These are phyloP conservation scores for Linum tenue DNA, from an alignment of 345 rosid species.

Conservation along the genomic window DNA sequence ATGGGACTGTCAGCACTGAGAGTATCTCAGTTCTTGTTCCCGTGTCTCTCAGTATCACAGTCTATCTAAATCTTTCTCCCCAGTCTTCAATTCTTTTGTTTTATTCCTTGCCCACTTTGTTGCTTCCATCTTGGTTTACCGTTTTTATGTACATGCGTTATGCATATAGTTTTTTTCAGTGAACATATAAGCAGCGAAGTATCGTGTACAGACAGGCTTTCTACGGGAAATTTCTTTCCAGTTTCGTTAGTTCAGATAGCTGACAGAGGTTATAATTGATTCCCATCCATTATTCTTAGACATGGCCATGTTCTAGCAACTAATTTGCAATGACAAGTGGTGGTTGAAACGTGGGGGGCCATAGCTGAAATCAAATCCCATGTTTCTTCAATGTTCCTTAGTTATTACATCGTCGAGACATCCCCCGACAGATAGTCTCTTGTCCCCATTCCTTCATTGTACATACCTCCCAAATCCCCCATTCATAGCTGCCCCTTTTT, in stretches of 20 bases:
- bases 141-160: conserved; percentile 11
- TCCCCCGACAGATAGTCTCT: neutral
- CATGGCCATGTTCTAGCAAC: too few species aligned
- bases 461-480: neutral
- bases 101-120: neutral
- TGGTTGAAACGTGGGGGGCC: too few species aligned
- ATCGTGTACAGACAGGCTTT: neutral
- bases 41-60: neutral
- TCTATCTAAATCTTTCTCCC: neutral
- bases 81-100: neutral
- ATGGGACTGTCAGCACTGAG: conserved; percentile 58
- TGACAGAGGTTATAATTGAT: too few species aligned
- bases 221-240: too few species aligned
- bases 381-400: neutral
- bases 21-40: neutral
- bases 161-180: neutral
- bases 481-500: neutral
- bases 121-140: neutral
- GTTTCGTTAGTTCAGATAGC: too few species aligned
- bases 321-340: too few species aligned
- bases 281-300: too few species aligned
- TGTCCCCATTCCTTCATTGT: neutral
- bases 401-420: neutral
- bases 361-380: too few species aligned
- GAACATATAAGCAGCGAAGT: neutral